These are phyloP conservation scores for Saccharomyces hybrid DNA, from an alignment of 1,139 yeast species.

Conservation along the genomic window DNA sequence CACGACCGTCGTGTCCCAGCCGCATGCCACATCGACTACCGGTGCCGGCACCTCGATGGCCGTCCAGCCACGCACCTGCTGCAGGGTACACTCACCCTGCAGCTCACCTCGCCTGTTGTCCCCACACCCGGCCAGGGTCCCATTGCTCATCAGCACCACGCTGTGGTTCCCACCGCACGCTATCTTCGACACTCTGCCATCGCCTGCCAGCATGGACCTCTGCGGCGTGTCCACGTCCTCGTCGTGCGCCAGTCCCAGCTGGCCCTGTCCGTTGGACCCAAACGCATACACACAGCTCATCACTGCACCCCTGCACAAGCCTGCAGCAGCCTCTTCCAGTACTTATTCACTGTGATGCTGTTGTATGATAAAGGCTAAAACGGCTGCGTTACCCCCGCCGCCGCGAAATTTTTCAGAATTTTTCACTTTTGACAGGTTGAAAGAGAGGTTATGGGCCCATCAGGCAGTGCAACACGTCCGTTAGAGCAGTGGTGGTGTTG, in stretches of 20 bases:
- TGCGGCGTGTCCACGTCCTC: constrained; percentile 41
- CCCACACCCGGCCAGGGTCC: constrained; percentile 53
- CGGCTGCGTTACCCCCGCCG: background rate
- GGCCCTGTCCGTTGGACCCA: constrained; percentile 81
- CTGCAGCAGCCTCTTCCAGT: background rate
- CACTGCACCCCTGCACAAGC: background rate
- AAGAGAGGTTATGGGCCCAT: background rate
- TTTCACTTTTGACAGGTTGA: background rate
- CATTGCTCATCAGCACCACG: constrained; percentile 46
- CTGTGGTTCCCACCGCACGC: constrained; percentile 90
- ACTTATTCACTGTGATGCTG: background rate
- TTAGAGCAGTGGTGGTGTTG: background rate
- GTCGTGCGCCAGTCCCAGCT: constrained; percentile 57
- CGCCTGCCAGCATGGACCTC: constrained; percentile 10
- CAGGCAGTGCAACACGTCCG: background rate
- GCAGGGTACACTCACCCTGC: constrained; percentile 1
- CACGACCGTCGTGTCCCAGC: constrained; percentile 72
- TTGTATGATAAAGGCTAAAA: background rate
- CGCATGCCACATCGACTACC: constrained; percentile 38
- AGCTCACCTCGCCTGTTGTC: constrained; percentile 48
- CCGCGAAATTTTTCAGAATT: background rate
- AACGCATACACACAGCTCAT: constrained; percentile 37
- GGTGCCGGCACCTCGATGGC: constrained; percentile 3
- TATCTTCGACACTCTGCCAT: constrained; percentile 31
- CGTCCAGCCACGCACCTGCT: constrained; percentile 7